These are phyloP conservation scores for Pterocarpus macrocarpus DNA, from an alignment of 306 rosid species.

Conservation along the genomic window DNA sequence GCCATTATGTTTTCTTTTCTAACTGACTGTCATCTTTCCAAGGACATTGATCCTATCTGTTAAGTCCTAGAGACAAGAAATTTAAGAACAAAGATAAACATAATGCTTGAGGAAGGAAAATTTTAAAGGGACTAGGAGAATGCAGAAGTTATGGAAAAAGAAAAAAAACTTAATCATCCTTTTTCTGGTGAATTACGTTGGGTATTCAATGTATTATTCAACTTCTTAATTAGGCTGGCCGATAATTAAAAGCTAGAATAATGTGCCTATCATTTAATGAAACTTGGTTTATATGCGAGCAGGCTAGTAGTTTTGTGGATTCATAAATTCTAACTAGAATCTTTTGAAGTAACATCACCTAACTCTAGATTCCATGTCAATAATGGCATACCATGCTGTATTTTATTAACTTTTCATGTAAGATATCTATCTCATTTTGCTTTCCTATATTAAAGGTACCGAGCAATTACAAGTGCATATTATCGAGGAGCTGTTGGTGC, in stretches of 20 bases:
- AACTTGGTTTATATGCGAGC: not conserved
- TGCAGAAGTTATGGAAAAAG: not conserved
- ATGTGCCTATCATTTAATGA: not conserved
- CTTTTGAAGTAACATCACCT: not conserved
- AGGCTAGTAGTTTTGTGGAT: slow-evolving; percentile 5
- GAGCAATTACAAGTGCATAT: slow-evolving; percentile 65
- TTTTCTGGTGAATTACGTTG: slow-evolving; percentile 15
- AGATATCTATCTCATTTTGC: slow-evolving; percentile 25
- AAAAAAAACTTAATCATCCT: not conserved
- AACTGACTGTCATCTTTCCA: slow-evolving; percentile 1
- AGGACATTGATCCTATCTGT: slow-evolving; percentile 32
- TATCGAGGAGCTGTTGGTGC: slow-evolving; percentile 64
- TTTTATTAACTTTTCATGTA: slow-evolving; percentile 7
- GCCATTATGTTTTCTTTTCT: slow-evolving; percentile 9
- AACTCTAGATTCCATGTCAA: slow-evolving; percentile 4
- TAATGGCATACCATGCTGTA: slow-evolving; percentile 14
- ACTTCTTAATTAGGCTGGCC: slow-evolving; percentile 2
- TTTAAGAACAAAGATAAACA: slow-evolving; percentile 6
- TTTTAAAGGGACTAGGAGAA: not conserved
- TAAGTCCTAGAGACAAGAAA: not conserved
- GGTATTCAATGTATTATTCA: slow-evolving; percentile 9
- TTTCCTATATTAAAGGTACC: slow-evolving; percentile 47
- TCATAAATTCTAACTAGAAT: slow-evolving; percentile 18
- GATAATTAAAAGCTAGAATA: not conserved
- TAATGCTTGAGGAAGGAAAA: slow-evolving; percentile 12